A percentile compares a stretch with the other conserved stretches of the same genome.
phyloP scores from a whole-genome alignment of 1,284 basidiomycete species.

The Ceratobasidium sp. region DNA sequence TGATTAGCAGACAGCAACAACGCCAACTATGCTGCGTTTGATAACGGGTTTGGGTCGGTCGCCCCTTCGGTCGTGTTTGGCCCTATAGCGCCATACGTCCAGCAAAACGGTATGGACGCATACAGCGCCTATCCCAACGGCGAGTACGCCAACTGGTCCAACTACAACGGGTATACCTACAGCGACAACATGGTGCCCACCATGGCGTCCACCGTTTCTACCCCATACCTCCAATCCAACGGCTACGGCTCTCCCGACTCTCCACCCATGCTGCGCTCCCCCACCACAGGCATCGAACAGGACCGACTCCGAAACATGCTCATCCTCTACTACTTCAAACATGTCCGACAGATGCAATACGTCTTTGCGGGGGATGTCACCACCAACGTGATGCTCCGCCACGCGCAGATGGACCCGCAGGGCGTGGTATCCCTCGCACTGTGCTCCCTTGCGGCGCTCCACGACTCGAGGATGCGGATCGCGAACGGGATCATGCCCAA shows the following conservation, averaged over 20 bases:
- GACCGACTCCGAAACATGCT: constrained; percentile 42
- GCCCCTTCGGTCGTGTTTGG: constrained; percentile 22
- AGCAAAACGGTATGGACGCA: background rate
- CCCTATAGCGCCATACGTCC: constrained; percentile 20
- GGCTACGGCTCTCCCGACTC: constrained; percentile 14
- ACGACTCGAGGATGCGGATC: constrained; percentile 72
- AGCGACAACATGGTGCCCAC: too few species aligned
- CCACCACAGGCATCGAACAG: constrained; percentile 28
- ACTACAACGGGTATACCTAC: background rate
- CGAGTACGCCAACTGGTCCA: constrained; percentile 5
- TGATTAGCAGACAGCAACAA: background rate
- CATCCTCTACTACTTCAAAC: constrained; percentile 56
- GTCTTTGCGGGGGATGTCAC: constrained; percentile 53
- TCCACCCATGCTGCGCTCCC: constrained; percentile 31
- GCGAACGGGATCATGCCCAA: constrained; percentile 71
- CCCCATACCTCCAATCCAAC: background rate
- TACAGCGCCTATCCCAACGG: constrained; percentile 14
- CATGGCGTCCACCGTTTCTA: background rate
- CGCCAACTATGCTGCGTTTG: constrained; percentile 3
- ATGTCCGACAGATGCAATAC: constrained; percentile 56
- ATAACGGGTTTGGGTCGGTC: background rate
- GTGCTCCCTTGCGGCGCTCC: constrained; percentile 80
- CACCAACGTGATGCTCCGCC: constrained; percentile 49
- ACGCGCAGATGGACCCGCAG: constrained; percentile 45
- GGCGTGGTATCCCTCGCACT: constrained; percentile 64